Conservation (phyloP, 192 early-diverging fungal genomes). For the Podila epigama region DNA sequence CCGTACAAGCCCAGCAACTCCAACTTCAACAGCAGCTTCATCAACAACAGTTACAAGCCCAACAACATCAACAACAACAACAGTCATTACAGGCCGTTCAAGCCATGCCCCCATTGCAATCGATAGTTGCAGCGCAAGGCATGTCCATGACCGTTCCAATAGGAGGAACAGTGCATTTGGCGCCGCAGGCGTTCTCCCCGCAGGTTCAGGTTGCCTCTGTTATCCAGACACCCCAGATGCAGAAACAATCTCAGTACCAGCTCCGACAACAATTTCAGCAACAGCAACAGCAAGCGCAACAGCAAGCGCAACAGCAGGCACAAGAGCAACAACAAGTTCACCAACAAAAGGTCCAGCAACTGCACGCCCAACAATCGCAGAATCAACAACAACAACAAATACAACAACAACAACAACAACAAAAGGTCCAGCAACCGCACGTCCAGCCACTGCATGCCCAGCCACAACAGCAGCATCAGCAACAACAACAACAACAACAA, state of each 20-base stretch:
- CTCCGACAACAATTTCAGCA: slow-evolving; percentile 11
- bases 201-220: not conserved
- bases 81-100: not conserved
- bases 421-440: not conserved
- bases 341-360: slow-evolving; percentile 12
- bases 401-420: not conserved
- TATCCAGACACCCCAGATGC: not conserved
- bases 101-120: not conserved
- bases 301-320: not conserved
- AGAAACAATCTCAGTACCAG: not conserved
- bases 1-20: slow-evolving; percentile 3
- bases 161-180: not conserved
- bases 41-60: not conserved
- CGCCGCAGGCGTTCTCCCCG: not conserved
- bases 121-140: not conserved
- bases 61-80: too few relatives aligned
- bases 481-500: not conserved
- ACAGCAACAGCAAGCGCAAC: slow-evolving; percentile 3
- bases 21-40: not conserved
- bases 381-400: not conserved
- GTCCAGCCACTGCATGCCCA: not conserved
- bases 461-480: not conserved
- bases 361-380: not conserved
- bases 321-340: slow-evolving; percentile 11
- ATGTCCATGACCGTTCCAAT: not conserved